phyloP scores from a whole-genome alignment of 75 land plant genomes.

The Azolla pinnata region DNA sequence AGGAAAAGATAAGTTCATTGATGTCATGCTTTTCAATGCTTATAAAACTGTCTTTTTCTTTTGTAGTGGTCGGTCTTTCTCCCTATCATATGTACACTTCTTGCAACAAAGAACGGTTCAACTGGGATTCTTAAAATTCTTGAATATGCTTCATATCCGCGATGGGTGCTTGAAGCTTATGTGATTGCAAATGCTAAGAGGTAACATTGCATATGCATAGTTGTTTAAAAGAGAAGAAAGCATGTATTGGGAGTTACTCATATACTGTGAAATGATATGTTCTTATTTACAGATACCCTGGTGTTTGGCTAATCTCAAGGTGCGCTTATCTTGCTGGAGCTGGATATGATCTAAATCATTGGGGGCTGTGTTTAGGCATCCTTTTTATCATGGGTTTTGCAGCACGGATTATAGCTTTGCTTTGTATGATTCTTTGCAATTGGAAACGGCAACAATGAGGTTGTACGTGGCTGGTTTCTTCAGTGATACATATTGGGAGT shows the following conservation, averaged over 20 bases:
- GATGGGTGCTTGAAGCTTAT: constrained; percentile 86
- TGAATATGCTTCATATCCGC: constrained; percentile 46
- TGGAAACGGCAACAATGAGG: constrained; percentile 38
- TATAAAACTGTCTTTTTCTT: too few species aligned
- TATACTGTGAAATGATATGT: too few species aligned
- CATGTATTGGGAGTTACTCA: too few species aligned
- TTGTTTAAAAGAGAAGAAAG: background rate
- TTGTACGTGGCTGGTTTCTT: too few species aligned
- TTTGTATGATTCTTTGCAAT: constrained; percentile 53
- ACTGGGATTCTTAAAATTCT: constrained; percentile 28
- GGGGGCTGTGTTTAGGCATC: constrained; percentile 26
- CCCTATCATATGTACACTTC: constrained; percentile 72
- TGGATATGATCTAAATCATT: constrained; percentile 45
- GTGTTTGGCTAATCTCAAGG: constrained; percentile 76
- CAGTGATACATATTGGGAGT: too few species aligned
- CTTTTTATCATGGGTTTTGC: constrained; percentile 44
- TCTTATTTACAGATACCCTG: constrained; percentile 67
- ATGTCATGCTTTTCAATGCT: too few species aligned
- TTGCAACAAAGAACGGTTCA: constrained; percentile 44
- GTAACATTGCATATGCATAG: too few species aligned
- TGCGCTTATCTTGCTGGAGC: constrained; percentile 40
- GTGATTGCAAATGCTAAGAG: constrained; percentile 78
- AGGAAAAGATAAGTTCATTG: too few species aligned
- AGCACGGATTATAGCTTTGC: constrained; percentile 54
- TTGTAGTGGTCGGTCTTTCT: constrained; percentile 83